Evolutionary conservation across 2,329 filamentous ascomycete genomes (phyloP).

Genomic region (Scytalidium sp.): DNA sequence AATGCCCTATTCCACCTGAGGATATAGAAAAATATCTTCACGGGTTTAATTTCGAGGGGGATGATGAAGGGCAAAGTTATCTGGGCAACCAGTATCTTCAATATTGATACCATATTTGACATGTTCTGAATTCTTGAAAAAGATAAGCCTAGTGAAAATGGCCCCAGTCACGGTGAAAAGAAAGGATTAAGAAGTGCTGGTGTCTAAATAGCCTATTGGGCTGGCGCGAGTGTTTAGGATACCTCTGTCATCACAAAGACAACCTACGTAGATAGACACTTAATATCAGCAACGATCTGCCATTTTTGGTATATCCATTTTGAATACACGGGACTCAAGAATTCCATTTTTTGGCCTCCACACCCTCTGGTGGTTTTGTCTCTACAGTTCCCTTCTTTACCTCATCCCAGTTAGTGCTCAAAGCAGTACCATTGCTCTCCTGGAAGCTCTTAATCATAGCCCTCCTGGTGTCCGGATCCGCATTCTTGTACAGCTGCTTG

Average conservation of each 20-base stretch:
- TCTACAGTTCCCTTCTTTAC: conserved; percentile 72
- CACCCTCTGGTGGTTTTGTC: conserved; percentile 71
- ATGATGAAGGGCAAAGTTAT: neutral
- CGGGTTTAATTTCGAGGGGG: neutral
- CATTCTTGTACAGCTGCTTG: conserved; percentile 78
- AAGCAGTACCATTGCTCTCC: conserved; percentile 88
- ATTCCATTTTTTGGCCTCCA: conserved; percentile 71
- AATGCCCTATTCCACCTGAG: neutral
- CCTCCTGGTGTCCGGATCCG: conserved; percentile 75
- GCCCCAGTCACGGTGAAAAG: too few relatives aligned
- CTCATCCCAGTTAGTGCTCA: conserved; percentile 90
- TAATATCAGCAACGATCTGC: too few relatives aligned
- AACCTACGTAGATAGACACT: too few relatives aligned
- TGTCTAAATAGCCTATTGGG: too few relatives aligned
- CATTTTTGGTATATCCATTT: too few relatives aligned
- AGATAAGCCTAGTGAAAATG: too few relatives aligned
- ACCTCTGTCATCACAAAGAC: too few relatives aligned
- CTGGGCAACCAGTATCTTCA: neutral
- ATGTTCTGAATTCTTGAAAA: too few relatives aligned
- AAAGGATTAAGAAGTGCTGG: too few relatives aligned
- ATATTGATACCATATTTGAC: neutral
- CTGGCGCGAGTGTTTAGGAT: too few relatives aligned
- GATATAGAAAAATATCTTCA: neutral
- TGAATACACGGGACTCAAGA: too few relatives aligned
- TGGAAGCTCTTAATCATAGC: conserved; percentile 98